phyloP scores from a whole-genome alignment of 495 filamentous ascomycete genomes.

The Endocarpon pusillum region DNA sequence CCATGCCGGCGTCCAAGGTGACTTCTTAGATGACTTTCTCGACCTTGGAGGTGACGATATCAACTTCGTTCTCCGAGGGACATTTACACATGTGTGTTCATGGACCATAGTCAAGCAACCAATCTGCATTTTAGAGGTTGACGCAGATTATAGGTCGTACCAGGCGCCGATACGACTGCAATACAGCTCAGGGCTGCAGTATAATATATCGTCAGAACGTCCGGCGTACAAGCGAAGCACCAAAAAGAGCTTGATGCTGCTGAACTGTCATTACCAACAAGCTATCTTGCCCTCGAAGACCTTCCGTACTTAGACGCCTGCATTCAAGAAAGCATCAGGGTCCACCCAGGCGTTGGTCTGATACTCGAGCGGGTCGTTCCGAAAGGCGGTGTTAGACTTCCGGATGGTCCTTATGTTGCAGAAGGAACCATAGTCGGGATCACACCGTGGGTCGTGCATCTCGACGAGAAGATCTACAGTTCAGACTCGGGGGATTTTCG shows the following conservation, averaged over 20 bases:
- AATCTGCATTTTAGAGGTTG: too few relatives aligned
- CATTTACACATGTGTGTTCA: too few relatives aligned
- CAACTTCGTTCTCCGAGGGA: too few relatives aligned
- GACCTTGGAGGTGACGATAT: too few relatives aligned
- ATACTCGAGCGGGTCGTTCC: conserved; percentile 26
- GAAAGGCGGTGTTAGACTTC: conserved; percentile 20
- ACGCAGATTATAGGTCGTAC: too few relatives aligned
- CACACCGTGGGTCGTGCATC: conserved; percentile 35
- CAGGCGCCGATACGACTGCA: too few relatives aligned
- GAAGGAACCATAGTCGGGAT: conserved; percentile 33
- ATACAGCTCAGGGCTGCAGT: too few relatives aligned
- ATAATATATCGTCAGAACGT: background rate
- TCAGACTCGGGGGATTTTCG: conserved; percentile 30
- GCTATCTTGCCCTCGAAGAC: too few relatives aligned
- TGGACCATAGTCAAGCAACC: too few relatives aligned
- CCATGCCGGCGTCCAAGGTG: too few relatives aligned
- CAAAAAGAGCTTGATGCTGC: conserved; percentile 32
- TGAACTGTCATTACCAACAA: too few relatives aligned
- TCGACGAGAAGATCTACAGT: conserved; percentile 33
- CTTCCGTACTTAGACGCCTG: conserved; percentile 31
- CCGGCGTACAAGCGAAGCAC: conserved; percentile 10
- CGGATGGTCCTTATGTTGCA: conserved; percentile 20
- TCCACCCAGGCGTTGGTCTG: conserved; percentile 24
- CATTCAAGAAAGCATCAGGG: conserved; percentile 27
- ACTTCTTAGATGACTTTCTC: too few relatives aligned